Conservation (phyloP, 805 yeast genomes). For the Ogataea corticis region DNA sequence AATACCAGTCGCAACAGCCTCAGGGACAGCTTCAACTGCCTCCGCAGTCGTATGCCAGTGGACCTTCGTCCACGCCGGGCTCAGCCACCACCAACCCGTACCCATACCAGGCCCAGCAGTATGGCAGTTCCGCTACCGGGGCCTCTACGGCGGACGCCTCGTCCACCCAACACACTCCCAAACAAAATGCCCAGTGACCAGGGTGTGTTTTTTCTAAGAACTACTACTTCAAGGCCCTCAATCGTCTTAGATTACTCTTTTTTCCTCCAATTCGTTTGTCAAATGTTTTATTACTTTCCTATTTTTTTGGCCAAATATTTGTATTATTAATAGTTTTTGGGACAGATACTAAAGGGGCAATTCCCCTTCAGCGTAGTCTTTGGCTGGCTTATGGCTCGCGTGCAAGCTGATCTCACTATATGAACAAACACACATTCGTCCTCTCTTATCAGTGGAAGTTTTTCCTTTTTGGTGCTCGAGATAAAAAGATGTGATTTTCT, state of each 20-base stretch:
- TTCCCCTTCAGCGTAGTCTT: neutral
- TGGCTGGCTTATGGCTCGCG: too few relatives aligned
- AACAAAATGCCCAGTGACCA: constrained; percentile 1
- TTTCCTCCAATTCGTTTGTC: constrained; percentile 4
- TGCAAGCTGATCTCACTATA: too few relatives aligned
- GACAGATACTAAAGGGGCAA: neutral
- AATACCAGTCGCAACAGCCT: constrained; percentile 9
- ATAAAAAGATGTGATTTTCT: too few relatives aligned
- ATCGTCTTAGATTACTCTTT: neutral
- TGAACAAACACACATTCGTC: too few relatives aligned
- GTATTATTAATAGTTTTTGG: constrained; percentile 7
- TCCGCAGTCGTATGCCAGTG: constrained; percentile 6
- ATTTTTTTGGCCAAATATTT: constrained; percentile 1
- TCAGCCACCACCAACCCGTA: constrained; percentile 3
- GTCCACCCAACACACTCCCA: constrained; percentile 4
- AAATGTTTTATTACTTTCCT: constrained; percentile 5
- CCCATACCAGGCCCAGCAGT: constrained; percentile 6
- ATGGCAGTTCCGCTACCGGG: constrained; percentile 1
- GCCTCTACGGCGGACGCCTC: constrained; percentile 1
- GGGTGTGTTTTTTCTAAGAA: neutral
- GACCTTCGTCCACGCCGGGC: constrained; percentile 9
- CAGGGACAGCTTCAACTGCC: constrained; percentile 10
- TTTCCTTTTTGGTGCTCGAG: neutral
- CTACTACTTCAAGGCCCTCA: too few relatives aligned
- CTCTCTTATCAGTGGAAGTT: neutral